A percentile compares a stretch with the other conserved stretches of the same genome.
Conservation (phyloP, 2,329 filamentous ascomycete species). For the Pseudohalonectria lignicola region DNA sequence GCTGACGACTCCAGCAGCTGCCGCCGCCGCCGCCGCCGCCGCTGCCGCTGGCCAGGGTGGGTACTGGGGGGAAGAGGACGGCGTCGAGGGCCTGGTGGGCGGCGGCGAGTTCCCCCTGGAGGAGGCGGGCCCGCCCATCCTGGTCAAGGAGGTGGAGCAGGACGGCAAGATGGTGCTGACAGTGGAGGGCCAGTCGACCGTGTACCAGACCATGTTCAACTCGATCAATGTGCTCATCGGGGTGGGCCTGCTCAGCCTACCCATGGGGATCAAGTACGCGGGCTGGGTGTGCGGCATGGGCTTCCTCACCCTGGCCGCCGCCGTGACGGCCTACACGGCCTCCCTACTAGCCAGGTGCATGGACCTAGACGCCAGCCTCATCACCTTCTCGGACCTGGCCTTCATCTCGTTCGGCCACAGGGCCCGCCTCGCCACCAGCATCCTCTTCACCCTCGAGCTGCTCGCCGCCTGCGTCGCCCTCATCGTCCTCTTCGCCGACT, state of each 20-base stretch:
- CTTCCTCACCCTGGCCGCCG: constrained; percentile 62
- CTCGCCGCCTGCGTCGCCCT: constrained; percentile 82
- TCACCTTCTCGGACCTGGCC: constrained; percentile 90
- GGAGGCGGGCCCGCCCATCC: constrained; percentile 46
- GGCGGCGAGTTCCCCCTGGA: constrained; percentile 10
- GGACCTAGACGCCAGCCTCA: constrained; percentile 71
- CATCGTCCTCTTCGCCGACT: constrained; percentile 88
- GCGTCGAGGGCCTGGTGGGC: background rate
- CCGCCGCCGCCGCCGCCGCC: background rate
- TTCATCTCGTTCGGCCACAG: constrained; percentile 80
- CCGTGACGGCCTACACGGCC: constrained; percentile 76
- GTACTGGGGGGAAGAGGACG: background rate
- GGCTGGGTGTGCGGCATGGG: constrained; percentile 78
- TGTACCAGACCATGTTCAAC: constrained; percentile 94
- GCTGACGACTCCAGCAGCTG: background rate
- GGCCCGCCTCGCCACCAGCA: constrained; percentile 70
- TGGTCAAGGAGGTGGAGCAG: constrained; percentile 84
- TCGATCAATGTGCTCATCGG: constrained; percentile 89
- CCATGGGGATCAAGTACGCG: constrained; percentile 75
- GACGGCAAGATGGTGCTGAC: constrained; percentile 77
- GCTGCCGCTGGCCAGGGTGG: background rate
- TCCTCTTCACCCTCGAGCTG: constrained; percentile 81
- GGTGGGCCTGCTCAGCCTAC: constrained; percentile 79
- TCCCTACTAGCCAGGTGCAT: constrained; percentile 79
- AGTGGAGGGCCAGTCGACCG: constrained; percentile 85